These are phyloP conservation scores for Rutstroemia sp. DNA, from an alignment of 2,329 filamentous ascomycete genomes.

Conservation along the genomic window DNA sequence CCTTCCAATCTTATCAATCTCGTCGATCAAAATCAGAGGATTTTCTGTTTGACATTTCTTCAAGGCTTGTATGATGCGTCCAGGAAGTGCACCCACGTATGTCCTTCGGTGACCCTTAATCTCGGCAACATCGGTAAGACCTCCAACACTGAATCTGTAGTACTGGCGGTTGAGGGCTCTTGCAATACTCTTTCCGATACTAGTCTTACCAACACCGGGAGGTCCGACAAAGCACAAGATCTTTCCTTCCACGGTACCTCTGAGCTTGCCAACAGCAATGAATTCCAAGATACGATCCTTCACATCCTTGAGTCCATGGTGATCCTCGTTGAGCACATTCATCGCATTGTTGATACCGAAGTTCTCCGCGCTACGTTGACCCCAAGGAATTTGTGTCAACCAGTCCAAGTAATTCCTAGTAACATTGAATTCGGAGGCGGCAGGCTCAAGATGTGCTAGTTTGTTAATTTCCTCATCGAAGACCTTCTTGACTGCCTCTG, in stretches of 20 bases:
- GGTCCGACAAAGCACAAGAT: slow-evolving; percentile 97
- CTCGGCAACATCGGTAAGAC: slow-evolving; percentile 93
- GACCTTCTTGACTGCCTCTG: slow-evolving; percentile 90
- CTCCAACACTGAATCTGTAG: slow-evolving; percentile 96
- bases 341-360: slow-evolving; percentile 91
- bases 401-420: slow-evolving; percentile 98
- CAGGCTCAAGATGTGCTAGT: slow-evolving; percentile 87
- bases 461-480: slow-evolving; percentile 99
- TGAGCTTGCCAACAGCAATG: slow-evolving; percentile 93
- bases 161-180: slow-evolving; percentile 91
- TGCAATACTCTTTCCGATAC: slow-evolving; percentile 96
- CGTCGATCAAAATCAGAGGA: slow-evolving; percentile 90
- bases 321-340: slow-evolving; percentile 87
- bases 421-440: slow-evolving; percentile 96
- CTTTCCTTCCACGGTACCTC: slow-evolving; percentile 95
- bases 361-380: slow-evolving; percentile 89
- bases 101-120: slow-evolving; percentile 97
- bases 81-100: slow-evolving; percentile 91
- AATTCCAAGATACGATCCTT: slow-evolving; percentile 98
- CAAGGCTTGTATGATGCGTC: slow-evolving; percentile 92
- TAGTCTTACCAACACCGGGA: slow-evolving; percentile 96
- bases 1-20: slow-evolving; percentile 95
- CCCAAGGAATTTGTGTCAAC: slow-evolving; percentile 98
- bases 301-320: slow-evolving; percentile 94
- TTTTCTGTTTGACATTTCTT: slow-evolving; percentile 99